Evolutionary conservation across 2,329 filamentous ascomycete genomes (phyloP).

Genomic region (Phoma sp.): DNA sequence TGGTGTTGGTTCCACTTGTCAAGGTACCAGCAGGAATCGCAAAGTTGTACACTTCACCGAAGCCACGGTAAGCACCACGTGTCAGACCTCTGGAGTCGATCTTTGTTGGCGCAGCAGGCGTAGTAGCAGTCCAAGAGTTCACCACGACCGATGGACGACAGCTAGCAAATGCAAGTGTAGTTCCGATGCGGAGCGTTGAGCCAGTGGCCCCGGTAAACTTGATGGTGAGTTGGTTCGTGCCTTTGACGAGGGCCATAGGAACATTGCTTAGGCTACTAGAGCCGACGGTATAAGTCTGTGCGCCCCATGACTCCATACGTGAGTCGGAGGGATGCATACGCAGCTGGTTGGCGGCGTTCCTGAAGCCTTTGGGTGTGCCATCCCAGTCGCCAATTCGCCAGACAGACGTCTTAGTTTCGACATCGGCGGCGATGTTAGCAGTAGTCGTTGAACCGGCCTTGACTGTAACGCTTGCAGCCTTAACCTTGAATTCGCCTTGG

Average conservation of each 20-base stretch:
- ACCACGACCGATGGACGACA: conserved; percentile 64
- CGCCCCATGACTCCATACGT: conserved; percentile 68
- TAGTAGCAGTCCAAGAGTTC: conserved; percentile 59
- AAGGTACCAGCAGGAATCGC: conserved; percentile 66
- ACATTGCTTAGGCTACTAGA: conserved; percentile 60
- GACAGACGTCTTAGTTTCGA: conserved; percentile 59
- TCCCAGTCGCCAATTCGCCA: conserved; percentile 72
- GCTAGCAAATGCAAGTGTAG: conserved; percentile 67
- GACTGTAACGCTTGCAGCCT: conserved; percentile 54
- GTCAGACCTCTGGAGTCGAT: conserved; percentile 71
- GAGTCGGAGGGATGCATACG: conserved; percentile 72
- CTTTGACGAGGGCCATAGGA: conserved; percentile 71
- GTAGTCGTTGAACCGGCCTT: conserved; percentile 57
- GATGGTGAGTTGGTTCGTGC: conserved; percentile 67
- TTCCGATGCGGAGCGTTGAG: conserved; percentile 68
- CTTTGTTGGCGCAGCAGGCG: conserved; percentile 64
- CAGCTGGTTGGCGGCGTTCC: conserved; percentile 70
- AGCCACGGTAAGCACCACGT: conserved; percentile 68
- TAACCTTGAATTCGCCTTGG: conserved; percentile 64
- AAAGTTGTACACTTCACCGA: conserved; percentile 69
- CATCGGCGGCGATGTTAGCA: conserved; percentile 59
- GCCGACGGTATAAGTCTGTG: conserved; percentile 67
- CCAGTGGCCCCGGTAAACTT: conserved; percentile 61
- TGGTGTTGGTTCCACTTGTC: conserved; percentile 65
- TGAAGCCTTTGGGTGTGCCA: conserved; percentile 64